Conservation (phyloP, 177 flowering plant genomes). For the Vitis hybrid region DNA sequence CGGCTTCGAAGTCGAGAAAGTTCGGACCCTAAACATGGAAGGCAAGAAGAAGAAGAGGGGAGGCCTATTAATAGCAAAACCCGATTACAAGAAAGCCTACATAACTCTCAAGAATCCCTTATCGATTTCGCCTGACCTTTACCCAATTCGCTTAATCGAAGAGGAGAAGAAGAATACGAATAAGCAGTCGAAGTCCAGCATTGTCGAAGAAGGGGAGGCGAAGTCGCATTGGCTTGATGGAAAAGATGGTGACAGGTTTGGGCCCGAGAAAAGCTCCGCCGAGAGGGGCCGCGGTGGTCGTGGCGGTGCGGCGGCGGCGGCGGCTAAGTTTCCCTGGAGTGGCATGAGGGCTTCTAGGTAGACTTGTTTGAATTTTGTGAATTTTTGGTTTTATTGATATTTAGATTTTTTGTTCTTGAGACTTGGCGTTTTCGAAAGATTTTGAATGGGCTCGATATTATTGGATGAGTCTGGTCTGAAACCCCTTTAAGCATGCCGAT, state of each 20-base stretch:
- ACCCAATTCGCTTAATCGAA: conserved; percentile 52
- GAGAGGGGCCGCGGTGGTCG: conserved; percentile 14
- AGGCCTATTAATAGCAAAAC: conserved; percentile 70
- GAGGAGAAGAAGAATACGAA: conserved; percentile 53
- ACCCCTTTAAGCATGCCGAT: not conserved
- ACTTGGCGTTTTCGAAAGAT: not conserved
- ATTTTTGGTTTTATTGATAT: conserved; percentile 3
- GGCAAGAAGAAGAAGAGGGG: conserved; percentile 96
- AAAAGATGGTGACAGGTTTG: conserved; percentile 16
- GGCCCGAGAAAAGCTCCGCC: conserved; percentile 19
- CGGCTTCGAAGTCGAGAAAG: conserved; percentile 87
- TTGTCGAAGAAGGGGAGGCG: conserved; percentile 56
- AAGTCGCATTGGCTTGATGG: conserved; percentile 61
- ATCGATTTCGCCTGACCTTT: conserved; percentile 63
- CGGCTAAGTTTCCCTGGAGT: conserved; percentile 85
- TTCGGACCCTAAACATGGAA: conserved; percentile 87
- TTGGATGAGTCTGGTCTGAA: too few species aligned
- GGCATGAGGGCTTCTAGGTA: conserved; percentile 53
- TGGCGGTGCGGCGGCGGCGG: conserved; percentile 12
- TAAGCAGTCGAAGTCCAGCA: conserved; percentile 50
- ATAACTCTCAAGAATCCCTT: conserved; percentile 69
- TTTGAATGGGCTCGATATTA: not conserved
- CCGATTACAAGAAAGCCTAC: conserved; percentile 95
- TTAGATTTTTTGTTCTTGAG: not conserved
- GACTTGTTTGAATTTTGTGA: conserved; percentile 9